Percentiles rank a stretch among this genome's conserved stretches.
Evolutionary conservation across 2,329 filamentous ascomycete genomes (phyloP).

Genomic region (Sporothrix luriei): DNA sequence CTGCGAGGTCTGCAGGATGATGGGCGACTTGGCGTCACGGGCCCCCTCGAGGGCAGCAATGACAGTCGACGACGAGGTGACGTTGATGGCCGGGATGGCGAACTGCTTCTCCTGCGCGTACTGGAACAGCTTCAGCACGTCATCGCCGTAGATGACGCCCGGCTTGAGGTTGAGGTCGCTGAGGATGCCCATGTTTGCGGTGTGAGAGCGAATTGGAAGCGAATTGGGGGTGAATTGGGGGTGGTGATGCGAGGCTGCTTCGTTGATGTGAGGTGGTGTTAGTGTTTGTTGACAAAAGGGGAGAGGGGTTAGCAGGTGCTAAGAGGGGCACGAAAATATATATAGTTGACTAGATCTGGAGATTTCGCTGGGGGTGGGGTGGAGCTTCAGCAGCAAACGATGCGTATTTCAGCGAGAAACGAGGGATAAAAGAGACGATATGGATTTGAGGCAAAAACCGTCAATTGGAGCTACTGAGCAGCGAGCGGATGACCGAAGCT

Average conservation of each 20-base stretch:
- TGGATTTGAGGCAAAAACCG: not conserved
- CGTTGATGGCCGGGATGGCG: slow-evolving; percentile 89
- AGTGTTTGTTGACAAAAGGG: slow-evolving; percentile 28
- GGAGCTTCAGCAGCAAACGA: slow-evolving; percentile 8
- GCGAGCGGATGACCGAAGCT: slow-evolving; percentile 24
- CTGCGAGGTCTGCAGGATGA: slow-evolving; percentile 92
- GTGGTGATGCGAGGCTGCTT: not conserved
- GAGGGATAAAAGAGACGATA: slow-evolving; percentile 18
- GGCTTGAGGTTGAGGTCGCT: slow-evolving; percentile 55
- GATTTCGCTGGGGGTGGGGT: slow-evolving; percentile 26
- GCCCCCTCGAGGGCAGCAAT: slow-evolving; percentile 79
- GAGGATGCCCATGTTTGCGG: slow-evolving; percentile 41
- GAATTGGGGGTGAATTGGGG: not conserved
- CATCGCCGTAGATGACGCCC: slow-evolving; percentile 58
- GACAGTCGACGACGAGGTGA: slow-evolving; percentile 79
- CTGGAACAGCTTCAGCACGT: slow-evolving; percentile 72
- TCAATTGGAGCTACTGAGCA: slow-evolving; percentile 8
- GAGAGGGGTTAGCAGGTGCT: slow-evolving; percentile 29
- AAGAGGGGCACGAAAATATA: slow-evolving; percentile 33
- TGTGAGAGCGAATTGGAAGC: not conserved
- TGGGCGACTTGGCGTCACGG: slow-evolving; percentile 84
- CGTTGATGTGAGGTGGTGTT: not conserved
- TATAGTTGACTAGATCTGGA: slow-evolving; percentile 25
- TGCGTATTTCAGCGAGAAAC: slow-evolving; percentile 22
- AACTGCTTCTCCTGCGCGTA: slow-evolving; percentile 86